Base-by-base conservation (phyloP, 2,329 filamentous ascomycete genomes). In the Nannizziopsis arthrosporioides region DNA sequence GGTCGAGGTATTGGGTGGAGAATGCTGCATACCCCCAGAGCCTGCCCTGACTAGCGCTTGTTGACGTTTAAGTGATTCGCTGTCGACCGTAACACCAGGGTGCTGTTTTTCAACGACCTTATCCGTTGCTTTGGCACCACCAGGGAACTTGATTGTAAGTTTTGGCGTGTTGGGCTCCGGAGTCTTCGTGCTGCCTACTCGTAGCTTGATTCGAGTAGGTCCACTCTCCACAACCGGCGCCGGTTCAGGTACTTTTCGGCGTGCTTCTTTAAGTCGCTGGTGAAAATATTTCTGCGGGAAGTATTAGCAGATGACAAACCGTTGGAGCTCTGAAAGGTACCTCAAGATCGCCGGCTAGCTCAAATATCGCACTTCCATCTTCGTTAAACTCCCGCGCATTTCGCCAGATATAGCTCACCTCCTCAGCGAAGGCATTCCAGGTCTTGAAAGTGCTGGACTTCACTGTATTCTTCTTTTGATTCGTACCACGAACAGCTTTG, bases 341-440 rank as follows among this genome's bases (percentile, higher is more conserved):
- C 77, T 93, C 82, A 5, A 95, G 76, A 51, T 92, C 81, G 42
- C 81, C 77, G 0, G 87, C 86, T 52, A 92, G 72, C 17, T 77
- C 73, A 54, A 81, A 86, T 44, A 94, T 89, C 12, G 87, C 83
- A 59, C 89, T 94, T 3, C 83, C 85, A 60, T 94, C 88, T 63
- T 94, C 86, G 56, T 95, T 95, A 71, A 90, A 95, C 51, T 82
- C 82, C 59, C 81, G 84, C 0, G 88, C 87, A 64, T 95, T 95
- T 42, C 75, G 76, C 89, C 89, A 95, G 38, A 95, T 80, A 45
- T 85, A 74, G 57, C 81, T 84, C 10, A 85, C 75, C 59, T 85
- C 84, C 47, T 88, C 81, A 62, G 87, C 86, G 55, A 94, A 86
- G 0, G 80, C 75, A 49, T 80, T 75, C 89, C 89, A 95, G 44